Conservation (phyloP, 1,139 yeast genomes). For the Debaryomyces coudertii region DNA sequence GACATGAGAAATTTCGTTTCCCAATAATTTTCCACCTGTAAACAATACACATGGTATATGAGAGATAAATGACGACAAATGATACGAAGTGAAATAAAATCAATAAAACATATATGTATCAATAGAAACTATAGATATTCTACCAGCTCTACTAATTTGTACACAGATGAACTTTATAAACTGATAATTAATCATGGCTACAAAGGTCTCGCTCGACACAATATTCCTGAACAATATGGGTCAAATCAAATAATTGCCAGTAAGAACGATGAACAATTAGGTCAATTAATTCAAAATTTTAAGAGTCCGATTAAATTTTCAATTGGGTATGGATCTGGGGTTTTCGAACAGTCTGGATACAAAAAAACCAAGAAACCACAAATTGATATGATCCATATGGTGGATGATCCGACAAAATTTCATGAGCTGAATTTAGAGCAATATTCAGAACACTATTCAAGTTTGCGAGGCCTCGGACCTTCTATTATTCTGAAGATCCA, state of each 20-base stretch:
- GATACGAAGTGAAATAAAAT: slow-evolving; percentile 6
- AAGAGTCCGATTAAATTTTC: slow-evolving; percentile 72
- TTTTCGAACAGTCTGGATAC: slow-evolving; percentile 74
- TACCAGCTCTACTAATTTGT: slow-evolving; percentile 19
- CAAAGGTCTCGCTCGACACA: slow-evolving; percentile 29
- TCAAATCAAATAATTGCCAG: slow-evolving; percentile 58
- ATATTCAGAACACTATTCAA: slow-evolving; percentile 76
- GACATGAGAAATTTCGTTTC: not conserved
- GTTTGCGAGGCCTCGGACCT: slow-evolving; percentile 62
- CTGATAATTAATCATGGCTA: slow-evolving; percentile 34
- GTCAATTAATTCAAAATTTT: slow-evolving; percentile 57
- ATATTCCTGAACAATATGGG: slow-evolving; percentile 27
- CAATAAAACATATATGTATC: not conserved
- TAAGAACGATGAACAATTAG: slow-evolving; percentile 49
- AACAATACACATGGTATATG: not conserved
- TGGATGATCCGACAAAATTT: slow-evolving; percentile 71
- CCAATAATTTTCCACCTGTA: slow-evolving; percentile 2
- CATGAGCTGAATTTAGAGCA: slow-evolving; percentile 71
- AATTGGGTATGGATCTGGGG: slow-evolving; percentile 96
- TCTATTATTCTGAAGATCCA: slow-evolving; percentile 59
- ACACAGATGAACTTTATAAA: slow-evolving; percentile 32
- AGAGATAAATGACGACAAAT: slow-evolving; percentile 1
- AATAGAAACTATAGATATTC: slow-evolving; percentile 4
- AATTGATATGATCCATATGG: slow-evolving; percentile 86
- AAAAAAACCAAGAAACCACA: slow-evolving; percentile 53